Evolutionary conservation across 306 rosid genomes (phyloP), one percentile per base, ranked within the genome.

Genomic region (Quercus dentata): DNA sequence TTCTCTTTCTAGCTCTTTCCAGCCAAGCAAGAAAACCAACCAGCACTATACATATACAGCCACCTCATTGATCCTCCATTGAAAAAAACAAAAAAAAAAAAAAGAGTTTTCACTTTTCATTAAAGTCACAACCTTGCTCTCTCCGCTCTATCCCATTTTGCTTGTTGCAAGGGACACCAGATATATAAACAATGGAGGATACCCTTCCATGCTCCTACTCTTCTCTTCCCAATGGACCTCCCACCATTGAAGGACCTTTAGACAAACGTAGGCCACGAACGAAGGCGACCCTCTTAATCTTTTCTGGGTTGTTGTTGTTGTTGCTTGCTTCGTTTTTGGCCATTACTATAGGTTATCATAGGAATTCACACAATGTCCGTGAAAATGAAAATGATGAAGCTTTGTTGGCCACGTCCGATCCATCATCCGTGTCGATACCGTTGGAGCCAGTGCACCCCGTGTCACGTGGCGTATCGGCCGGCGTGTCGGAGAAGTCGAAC

Each of bases 401-500:
- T 41, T 14, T 82, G 58, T 72, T 74, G 75, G 55, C 83, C 12
- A 33, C 68, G 17, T 61, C 61, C 2, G 56, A 38, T n/a, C 69
- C 46, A 63, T 23, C 44, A 0, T 13, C 13, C 27, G 4, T 15
- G 52, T 21, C 75, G 54, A 73, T 72, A 1, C 78, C 83, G 68
- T 20, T 62, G 59, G 33, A 51, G 18, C 77, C 23, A 17, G 49
- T 71, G 78, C 11, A 3, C 27, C 82, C 90, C 1, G 79, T 81
- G n/a, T 80, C 97, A 12, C 89, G 97, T 3, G 98, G 97, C 10
- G 82, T 80, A 11, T 61, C 84, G 17, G 87, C 77, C 4, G 98
- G 97, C 2, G 97, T 94, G 10, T 94, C 98, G 0, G 90, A 88
- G 76, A 94, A 94, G 84, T 57, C 91, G 4, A 91, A 75, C 76